Base-by-base conservation (phyloP, 2,329 filamentous ascomycete genomes). In the Apiospora marii region DNA sequence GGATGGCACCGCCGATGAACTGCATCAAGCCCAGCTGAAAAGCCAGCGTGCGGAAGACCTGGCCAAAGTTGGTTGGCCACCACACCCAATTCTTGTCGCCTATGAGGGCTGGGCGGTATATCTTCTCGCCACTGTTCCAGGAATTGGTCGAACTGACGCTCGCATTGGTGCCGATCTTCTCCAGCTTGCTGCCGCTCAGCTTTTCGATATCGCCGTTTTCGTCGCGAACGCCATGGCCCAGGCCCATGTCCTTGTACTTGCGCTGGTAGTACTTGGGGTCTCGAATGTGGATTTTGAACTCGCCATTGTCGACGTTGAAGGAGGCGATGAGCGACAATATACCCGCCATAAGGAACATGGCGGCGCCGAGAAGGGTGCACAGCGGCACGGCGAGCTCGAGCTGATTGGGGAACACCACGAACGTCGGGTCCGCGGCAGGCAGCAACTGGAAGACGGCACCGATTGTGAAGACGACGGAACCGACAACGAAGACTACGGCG, bases 401-500 rank as follows among this genome's bases (percentile, higher is more conserved):
- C 48, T 72, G 44, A 43, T 30, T 30, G 12, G 43, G 51, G 41
- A 74, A 71, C 1, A 61, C 0, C 24, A 70, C 69, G 24, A 13
- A n/a, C 13, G 58, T 41, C 13, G 72, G 72, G 43, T 41, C 37
- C 4, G 72, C n/a, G 6, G 48, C 27, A 24, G 68, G 58, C 34
- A 70, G 48, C 24, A 73, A 44, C 34, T 34, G 27, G 49, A 74
- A 69, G 27, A 67, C 48, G 68, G 69, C 64, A 61, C 73, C 41
- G 67, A 73, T 19, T 30, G 64, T 67, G 61, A 75, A 75, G 27
- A 70, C 41, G n/a, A 73, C n/a, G 7, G 72, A 74, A 5, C 72
- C 75, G 16, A 73, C 5, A 30, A 74, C 72, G 10, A 80, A 83
- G 68, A 81, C 76, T 14, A 75, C 30, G 24, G 72, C 51, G 30